phyloP scores from a whole-genome alignment of 176 grass and related monocot species.

The Alopecurus myosuroides region DNA sequence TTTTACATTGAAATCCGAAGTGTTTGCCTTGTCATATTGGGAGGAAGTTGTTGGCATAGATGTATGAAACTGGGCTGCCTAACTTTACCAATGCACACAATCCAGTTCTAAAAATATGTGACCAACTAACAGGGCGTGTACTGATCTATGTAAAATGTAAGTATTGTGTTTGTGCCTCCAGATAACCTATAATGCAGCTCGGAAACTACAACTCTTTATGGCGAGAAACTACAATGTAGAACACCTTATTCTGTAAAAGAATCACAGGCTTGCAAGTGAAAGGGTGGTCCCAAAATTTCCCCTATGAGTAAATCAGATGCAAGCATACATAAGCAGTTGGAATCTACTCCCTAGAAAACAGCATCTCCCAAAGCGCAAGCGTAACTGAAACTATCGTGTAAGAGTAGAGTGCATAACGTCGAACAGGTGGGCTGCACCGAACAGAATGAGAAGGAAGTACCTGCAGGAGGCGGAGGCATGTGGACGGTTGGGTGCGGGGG shows the following conservation, averaged over 20 bases:
- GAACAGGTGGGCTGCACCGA: background rate
- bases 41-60: background rate
- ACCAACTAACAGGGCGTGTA: background rate
- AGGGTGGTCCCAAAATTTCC: background rate
- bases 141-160: background rate
- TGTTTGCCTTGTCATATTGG: background rate
- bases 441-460: background rate
- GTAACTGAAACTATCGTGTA: background rate
- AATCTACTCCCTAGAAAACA: background rate
- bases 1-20: background rate
- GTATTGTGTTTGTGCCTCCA: background rate
- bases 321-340: background rate
- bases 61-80: background rate
- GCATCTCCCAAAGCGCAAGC: background rate
- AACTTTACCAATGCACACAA: background rate
- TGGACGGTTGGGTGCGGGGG: background rate
- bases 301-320: background rate
- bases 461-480: constrained; percentile 18
- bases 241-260: background rate
- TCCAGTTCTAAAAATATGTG: background rate
- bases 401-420: background rate
- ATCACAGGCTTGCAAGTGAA: background rate
- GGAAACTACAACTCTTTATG: background rate
- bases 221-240: background rate
- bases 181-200: background rate